Evolutionary conservation across 352 stramenopile species (phyloP).

Genomic region (Phytophthora citrophthora): DNA sequence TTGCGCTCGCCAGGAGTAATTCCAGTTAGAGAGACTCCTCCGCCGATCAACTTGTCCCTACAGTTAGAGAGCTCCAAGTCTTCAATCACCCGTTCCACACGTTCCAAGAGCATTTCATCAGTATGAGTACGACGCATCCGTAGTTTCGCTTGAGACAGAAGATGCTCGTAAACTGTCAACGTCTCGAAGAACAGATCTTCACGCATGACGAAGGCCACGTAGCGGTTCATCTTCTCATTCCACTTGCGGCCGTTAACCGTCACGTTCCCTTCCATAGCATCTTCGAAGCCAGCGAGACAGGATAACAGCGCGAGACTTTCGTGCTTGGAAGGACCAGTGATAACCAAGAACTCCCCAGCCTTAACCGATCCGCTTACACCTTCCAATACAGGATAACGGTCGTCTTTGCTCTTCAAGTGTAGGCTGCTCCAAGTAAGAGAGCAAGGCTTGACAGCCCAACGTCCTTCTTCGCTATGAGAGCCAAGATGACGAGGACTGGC

Average conservation of each 20-base stretch:
- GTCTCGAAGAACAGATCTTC: constrained; percentile 90
- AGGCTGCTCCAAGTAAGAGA: constrained; percentile 39
- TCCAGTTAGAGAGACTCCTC: constrained; percentile 50
- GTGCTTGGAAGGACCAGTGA: constrained; percentile 64
- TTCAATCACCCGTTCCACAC: constrained; percentile 68
- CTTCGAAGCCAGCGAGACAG: constrained; percentile 90
- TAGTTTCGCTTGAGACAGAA: constrained; percentile 86
- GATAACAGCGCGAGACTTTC: constrained; percentile 93
- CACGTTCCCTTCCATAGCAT: constrained; percentile 68
- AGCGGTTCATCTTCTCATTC: constrained; percentile 43
- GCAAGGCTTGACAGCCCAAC: constrained; percentile 26
- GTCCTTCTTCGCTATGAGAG: background rate
- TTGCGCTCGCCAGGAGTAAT: constrained; percentile 86
- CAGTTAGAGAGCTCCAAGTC: constrained; percentile 59
- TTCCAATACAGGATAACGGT: constrained; percentile 39
- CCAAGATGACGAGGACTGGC: constrained; percentile 25
- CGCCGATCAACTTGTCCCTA: constrained; percentile 64
- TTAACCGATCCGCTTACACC: constrained; percentile 49
- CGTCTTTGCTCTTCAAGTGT: constrained; percentile 21
- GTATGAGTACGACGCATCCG: constrained; percentile 58
- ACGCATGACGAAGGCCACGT: constrained; percentile 75
- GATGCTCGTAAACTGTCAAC: constrained; percentile 90
- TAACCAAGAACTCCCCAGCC: constrained; percentile 59
- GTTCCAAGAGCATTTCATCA: constrained; percentile 38
- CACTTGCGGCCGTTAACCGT: constrained; percentile 67